Percentiles rank a stretch among this genome's conserved stretches.
Evolutionary conservation across 352 stramenopile genomes (phyloP).

Genomic region (Phytophthora citricola): DNA sequence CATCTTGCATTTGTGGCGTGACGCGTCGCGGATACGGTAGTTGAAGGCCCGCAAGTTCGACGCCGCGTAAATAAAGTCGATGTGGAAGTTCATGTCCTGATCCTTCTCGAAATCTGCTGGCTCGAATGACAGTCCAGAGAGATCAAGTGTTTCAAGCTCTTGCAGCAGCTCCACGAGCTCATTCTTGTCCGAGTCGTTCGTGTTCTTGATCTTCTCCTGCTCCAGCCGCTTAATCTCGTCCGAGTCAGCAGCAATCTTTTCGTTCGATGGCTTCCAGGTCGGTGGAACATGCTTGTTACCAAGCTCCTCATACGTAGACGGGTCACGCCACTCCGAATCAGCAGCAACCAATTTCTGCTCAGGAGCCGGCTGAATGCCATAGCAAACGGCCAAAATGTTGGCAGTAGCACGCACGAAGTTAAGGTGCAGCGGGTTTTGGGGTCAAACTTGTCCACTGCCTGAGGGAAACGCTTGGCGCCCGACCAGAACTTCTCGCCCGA

Average conservation of each 20-base stretch:
- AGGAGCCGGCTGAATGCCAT: constrained; percentile 71
- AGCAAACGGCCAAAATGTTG: constrained; percentile 85
- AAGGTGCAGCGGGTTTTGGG: constrained; percentile 65
- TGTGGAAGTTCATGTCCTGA: constrained; percentile 95
- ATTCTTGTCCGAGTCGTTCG: constrained; percentile 67
- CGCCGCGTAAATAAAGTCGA: constrained; percentile 98
- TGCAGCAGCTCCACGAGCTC: constrained; percentile 76
- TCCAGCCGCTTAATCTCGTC: constrained; percentile 75
- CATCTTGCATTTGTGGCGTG: constrained; percentile 95
- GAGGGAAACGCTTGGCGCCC: constrained; percentile 84
- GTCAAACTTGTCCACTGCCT: constrained; percentile 69
- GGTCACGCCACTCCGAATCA: constrained; percentile 89
- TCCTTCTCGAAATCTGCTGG: constrained; percentile 98
- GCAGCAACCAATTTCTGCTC: constrained; percentile 69
- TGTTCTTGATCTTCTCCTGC: constrained; percentile 70
- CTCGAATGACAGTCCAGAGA: constrained; percentile 70
- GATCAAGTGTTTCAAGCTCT: constrained; percentile 67
- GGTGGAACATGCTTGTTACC: constrained; percentile 47
- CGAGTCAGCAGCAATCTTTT: constrained; percentile 80
- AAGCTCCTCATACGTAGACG: constrained; percentile 67
- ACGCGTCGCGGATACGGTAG: constrained; percentile 86
- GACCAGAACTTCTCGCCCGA: constrained; percentile 88
- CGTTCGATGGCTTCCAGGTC: constrained; percentile 72
- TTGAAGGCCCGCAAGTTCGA: constrained; percentile 96
- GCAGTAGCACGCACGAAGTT: constrained; percentile 83